Evolutionary conservation across 148 eudicot species (phyloP), one percentile per base, ranked within the genome.

Genomic region (Vaccinium myrtillus): DNA sequence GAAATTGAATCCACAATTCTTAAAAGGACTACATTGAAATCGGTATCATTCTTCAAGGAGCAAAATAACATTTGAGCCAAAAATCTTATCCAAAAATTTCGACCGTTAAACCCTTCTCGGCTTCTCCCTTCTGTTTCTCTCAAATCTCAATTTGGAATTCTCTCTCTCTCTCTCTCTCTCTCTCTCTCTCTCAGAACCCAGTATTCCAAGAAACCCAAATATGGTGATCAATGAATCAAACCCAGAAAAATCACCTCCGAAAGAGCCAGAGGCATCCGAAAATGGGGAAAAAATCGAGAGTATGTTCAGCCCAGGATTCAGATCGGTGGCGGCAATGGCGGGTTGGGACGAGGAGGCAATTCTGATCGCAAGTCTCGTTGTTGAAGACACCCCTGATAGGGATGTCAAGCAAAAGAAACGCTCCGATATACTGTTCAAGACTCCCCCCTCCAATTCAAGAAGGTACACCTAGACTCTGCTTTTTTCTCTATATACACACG

Each of bases 291-390:
- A 69, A 39, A 27, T 13, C 4, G 73, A 27, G 36, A 12, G 74
- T 13, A 69, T 69, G 43, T 69, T 69, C 74, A 69, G 74, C 74
- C 74, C 74, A 1, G 74, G 74, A 4, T 69, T 69, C 27, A 69
- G 74, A 69, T 69, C 74, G 39, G 74, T 69, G 74, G 74, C 39
- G 2, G 74, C 74, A 1, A 69, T 69, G 74, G 74, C 74, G 2
- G 74, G 74, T 69, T 93, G 97, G 97, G 95, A 95, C 67, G 98
- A 93, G 89, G 98, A 95, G 83, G 86, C 98, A 1, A 90, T 95
- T 49, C 46, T 92, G 71, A 76, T 95, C 15, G 95, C 98, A 0
- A 91, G 90, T 46, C 89, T 94, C 13, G 89, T 92, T 2, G 97
- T 95, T 4, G 97, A 94, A 82, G 97, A 94, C 82, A 94, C 98